phyloP scores from a whole-genome alignment of 257 asterid species.

The Agastache rugosa region DNA sequence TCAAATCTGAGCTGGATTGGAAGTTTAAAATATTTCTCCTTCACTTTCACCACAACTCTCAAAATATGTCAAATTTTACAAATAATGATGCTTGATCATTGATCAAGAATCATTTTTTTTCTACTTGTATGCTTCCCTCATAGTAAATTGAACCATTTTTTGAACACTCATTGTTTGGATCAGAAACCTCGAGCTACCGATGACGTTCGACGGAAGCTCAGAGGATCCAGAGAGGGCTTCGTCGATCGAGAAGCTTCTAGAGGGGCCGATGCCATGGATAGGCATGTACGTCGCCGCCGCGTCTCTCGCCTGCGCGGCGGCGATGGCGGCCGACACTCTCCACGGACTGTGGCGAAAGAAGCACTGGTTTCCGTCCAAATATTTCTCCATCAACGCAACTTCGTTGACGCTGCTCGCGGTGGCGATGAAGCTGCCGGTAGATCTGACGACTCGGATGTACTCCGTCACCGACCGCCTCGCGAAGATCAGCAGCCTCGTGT shows the following conservation, averaged over 20 bases:
- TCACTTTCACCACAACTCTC: background rate
- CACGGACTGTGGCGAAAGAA: constrained; percentile 37
- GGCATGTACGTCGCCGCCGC: constrained; percentile 50
- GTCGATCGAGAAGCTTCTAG: constrained; percentile 28
- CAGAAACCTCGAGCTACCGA: background rate
- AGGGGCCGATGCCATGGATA: constrained; percentile 49
- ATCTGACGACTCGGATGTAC: constrained; percentile 47
- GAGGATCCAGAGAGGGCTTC: background rate
- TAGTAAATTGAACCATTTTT: too few relatives aligned
- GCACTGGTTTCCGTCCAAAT: constrained; percentile 48
- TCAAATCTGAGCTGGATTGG: constrained; percentile 13
- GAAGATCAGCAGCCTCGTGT: constrained; percentile 51
- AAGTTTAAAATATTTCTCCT: background rate
- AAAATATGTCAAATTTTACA: too few relatives aligned
- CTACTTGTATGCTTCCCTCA: too few relatives aligned
- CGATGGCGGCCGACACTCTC: constrained; percentile 48
- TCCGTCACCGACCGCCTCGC: constrained; percentile 46
- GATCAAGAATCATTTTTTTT: too few relatives aligned
- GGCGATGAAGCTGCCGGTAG: constrained; percentile 49
- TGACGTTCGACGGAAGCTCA: constrained; percentile 20
- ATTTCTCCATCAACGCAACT: constrained; percentile 48
- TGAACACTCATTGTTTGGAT: background rate
- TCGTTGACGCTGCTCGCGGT: constrained; percentile 44
- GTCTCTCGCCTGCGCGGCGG: constrained; percentile 40
- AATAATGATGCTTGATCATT: too few relatives aligned